These are phyloP conservation scores for Xylaria sp. DNA, from an alignment of 2,329 filamentous ascomycete genomes.

Conservation along the genomic window DNA sequence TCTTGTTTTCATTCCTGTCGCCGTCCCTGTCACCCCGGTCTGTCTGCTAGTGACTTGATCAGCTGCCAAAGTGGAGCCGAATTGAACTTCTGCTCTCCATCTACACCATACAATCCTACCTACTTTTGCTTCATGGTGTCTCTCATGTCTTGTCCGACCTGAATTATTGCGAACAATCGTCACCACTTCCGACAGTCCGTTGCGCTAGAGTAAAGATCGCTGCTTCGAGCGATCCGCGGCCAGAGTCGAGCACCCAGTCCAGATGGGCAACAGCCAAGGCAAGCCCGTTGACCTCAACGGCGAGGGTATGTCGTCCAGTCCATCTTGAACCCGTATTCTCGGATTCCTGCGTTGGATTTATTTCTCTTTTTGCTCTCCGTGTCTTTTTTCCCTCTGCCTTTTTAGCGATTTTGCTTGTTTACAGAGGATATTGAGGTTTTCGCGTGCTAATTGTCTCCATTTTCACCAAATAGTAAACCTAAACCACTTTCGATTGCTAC, in stretches of 20 bases:
- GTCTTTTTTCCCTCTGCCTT: neutral
- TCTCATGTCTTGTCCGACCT: slow-evolving; percentile 36
- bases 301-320: slow-evolving; percentile 74
- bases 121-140: slow-evolving; percentile 7
- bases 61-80: slow-evolving; percentile 35
- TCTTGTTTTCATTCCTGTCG: slow-evolving; percentile 26
- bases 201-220: slow-evolving; percentile 11
- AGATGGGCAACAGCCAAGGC: slow-evolving; percentile 94
- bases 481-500: slow-evolving; percentile 93
- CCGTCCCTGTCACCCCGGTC: slow-evolving; percentile 24
- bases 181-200: slow-evolving; percentile 15
- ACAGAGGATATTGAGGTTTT: neutral
- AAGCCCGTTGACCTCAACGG: slow-evolving; percentile 93
- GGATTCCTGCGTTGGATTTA: neutral
- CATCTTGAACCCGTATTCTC: neutral
- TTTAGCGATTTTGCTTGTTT: neutral
- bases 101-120: neutral
- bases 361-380: no score
- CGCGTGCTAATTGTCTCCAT: slow-evolving; percentile 24
- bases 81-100: slow-evolving; percentile 26
- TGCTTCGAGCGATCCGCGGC: slow-evolving; percentile 19
- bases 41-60: slow-evolving; percentile 30
- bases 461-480: slow-evolving; percentile 76
- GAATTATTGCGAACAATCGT: slow-evolving; percentile 16
- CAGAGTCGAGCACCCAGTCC: slow-evolving; percentile 32